These are phyloP conservation scores for Calonectria hongkongensis DNA, from an alignment of 2,329 filamentous ascomycete genomes.

Conservation along the genomic window DNA sequence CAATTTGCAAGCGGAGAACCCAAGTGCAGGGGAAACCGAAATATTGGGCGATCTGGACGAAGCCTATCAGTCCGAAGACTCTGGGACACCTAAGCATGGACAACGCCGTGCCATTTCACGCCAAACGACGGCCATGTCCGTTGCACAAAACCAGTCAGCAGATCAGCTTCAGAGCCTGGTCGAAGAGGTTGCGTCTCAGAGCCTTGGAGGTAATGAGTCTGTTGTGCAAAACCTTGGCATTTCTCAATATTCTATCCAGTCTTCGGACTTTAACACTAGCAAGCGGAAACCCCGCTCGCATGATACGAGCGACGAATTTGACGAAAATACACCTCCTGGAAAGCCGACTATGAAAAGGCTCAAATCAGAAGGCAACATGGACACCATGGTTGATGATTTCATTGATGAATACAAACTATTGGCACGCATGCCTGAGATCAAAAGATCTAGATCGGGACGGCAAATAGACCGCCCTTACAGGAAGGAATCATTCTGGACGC, in stretches of 20 bases:
- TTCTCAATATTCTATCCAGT: conserved; percentile 53
- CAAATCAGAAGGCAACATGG: conserved; percentile 69
- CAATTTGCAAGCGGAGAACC: conserved; percentile 67
- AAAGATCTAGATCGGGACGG: conserved; percentile 70
- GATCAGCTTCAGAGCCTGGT: conserved; percentile 72
- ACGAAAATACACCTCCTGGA: conserved; percentile 58
- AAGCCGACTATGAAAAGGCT: conserved; percentile 74
- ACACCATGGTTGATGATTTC: conserved; percentile 58
- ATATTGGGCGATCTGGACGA: conserved; percentile 66
- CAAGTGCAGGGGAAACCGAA: conserved; percentile 63
- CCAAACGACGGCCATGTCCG: conserved; percentile 58
- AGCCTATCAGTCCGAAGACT: conserved; percentile 67
- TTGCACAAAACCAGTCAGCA: conserved; percentile 66
- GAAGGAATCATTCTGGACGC: conserved; percentile 76
- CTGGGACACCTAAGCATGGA: conserved; percentile 54
- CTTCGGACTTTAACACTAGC: conserved; percentile 67
- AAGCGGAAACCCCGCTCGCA: conserved; percentile 72
- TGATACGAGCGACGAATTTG: conserved; percentile 72
- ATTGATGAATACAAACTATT: conserved; percentile 68
- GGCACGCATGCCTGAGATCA: conserved; percentile 69
- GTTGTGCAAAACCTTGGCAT: conserved; percentile 39
- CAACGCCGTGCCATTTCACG: conserved; percentile 48
- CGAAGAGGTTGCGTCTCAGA: conserved; percentile 73
- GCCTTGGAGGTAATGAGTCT: conserved; percentile 69
- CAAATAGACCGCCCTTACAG: conserved; percentile 75